A percentile compares a stretch with the other conserved stretches of the same genome.
Conservation (phyloP, 352 stramenopile genomes). For the Phytophthora megakarya region DNA sequence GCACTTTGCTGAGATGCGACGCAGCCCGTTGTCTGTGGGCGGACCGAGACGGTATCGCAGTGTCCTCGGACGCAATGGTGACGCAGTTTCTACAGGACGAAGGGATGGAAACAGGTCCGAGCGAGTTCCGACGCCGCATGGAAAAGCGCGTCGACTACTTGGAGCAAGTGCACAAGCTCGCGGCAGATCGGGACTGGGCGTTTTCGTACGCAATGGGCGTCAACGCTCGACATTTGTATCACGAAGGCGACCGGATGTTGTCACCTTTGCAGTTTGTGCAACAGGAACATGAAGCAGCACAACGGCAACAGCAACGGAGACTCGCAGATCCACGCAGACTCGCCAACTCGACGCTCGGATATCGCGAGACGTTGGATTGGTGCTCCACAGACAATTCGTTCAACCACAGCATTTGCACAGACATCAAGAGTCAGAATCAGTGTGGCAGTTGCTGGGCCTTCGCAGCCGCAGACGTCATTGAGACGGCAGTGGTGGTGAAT, state of each 20-base stretch:
- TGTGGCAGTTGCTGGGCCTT: conserved; percentile 87
- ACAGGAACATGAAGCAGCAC: conserved; percentile 54
- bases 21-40: conserved; percentile 57
- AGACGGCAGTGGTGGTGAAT: conserved; percentile 67
- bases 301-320: conserved; percentile 37
- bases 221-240: conserved; percentile 66
- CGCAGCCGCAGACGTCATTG: conserved; percentile 75
- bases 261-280: conserved; percentile 58
- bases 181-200: conserved; percentile 35
- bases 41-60: conserved; percentile 41
- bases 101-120: conserved; percentile 33
- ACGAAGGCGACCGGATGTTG: conserved; percentile 46
- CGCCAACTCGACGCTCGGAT: conserved; percentile 30
- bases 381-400: conserved; percentile 72
- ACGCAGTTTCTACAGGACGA: conserved; percentile 63
- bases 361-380: conserved; percentile 64
- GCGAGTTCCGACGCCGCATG: conserved; percentile 53
- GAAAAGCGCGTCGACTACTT: conserved; percentile 69
- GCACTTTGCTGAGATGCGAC: conserved; percentile 60
- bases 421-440: conserved; percentile 80
- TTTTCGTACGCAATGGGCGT: conserved; percentile 76
- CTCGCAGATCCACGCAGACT: conserved; percentile 17
- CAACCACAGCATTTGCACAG: conserved; percentile 69
- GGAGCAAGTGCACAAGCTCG: conserved; percentile 65
- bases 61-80: conserved; percentile 52